A percentile compares a stretch with the other conserved stretches of the same genome.
Conservation (phyloP, 2,329 filamentous ascomycete genomes). For the Gaeumannomyces sp. region DNA sequence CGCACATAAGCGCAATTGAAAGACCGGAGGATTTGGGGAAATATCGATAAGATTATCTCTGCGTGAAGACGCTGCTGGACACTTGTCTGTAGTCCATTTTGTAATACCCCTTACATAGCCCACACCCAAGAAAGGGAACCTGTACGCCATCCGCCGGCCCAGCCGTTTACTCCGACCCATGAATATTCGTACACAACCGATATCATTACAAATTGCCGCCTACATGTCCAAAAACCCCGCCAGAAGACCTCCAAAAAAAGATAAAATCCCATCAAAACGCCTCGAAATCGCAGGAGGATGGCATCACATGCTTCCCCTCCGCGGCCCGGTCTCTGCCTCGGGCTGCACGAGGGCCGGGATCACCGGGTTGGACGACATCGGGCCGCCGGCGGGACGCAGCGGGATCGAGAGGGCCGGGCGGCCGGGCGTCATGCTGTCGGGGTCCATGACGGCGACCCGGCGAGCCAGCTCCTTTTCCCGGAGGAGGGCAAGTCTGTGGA, state of each 20-base stretch:
- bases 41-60: background rate
- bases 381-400: conserved; percentile 6
- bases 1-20: no score
- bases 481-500: conserved; percentile 13
- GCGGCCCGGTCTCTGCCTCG: no score
- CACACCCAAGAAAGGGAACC: background rate
- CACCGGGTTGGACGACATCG: conserved; percentile 13
- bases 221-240: background rate
- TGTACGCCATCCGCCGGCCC: background rate
- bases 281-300: background rate
- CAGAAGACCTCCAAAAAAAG: background rate
- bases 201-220: background rate
- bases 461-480: conserved; percentile 18
- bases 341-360: background rate
- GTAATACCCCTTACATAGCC: background rate
- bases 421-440: conserved; percentile 6
- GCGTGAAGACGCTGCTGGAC: background rate
- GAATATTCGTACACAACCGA: background rate
- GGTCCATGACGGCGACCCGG: conserved; percentile 9
- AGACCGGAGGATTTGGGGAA: background rate
- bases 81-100: background rate
- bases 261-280: no score
- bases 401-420: background rate
- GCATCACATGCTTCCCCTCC: background rate
- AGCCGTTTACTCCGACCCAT: background rate